Evolutionary conservation across 768 basidiomycete genomes (phyloP).

Genomic region (Leccinum aurantiacum): DNA sequence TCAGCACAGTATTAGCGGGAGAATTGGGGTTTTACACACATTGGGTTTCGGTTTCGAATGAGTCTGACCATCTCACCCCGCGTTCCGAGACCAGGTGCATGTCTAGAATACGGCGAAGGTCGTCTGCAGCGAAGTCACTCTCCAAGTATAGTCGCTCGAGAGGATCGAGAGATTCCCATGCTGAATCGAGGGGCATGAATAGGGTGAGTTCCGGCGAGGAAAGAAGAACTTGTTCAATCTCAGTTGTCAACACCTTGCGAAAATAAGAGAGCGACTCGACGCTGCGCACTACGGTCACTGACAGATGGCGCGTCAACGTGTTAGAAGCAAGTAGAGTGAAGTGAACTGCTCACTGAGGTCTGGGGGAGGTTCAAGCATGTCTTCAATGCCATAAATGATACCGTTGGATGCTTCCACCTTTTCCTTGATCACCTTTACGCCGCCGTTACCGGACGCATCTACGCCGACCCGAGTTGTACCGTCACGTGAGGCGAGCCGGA

Average conservation of each 20-base stretch:
- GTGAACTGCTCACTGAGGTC: slow-evolving; percentile 58
- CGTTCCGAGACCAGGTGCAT: slow-evolving; percentile 68
- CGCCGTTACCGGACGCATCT: slow-evolving; percentile 78
- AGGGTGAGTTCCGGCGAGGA: slow-evolving; percentile 74
- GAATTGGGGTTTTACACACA: slow-evolving; percentile 41
- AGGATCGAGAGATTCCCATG: slow-evolving; percentile 75
- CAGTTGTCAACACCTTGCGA: slow-evolving; percentile 63
- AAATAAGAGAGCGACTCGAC: slow-evolving; percentile 73
- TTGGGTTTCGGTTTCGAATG: slow-evolving; percentile 50
- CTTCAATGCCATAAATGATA: slow-evolving; percentile 68
- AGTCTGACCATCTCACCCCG: slow-evolving; percentile 65
- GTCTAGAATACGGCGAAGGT: slow-evolving; percentile 73
- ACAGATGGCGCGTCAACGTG: slow-evolving; percentile 3
- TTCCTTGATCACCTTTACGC: slow-evolving; percentile 61
- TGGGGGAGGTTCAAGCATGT: slow-evolving; percentile 72
- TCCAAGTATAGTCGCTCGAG: slow-evolving; percentile 87
- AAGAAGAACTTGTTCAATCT: slow-evolving; percentile 57
- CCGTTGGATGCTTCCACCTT: slow-evolving; percentile 69
- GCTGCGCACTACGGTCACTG: slow-evolving; percentile 61
- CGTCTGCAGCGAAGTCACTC: slow-evolving; percentile 81
- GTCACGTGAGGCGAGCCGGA: slow-evolving; percentile 29
- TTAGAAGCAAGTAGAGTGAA: not conserved
- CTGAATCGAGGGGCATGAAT: slow-evolving; percentile 84
- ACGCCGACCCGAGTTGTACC: slow-evolving; percentile 61
- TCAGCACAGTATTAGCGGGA: slow-evolving; percentile 12